Evolutionary conservation across 2,329 filamentous ascomycete species (phyloP).

Genomic region (Cercospora beticola): DNA sequence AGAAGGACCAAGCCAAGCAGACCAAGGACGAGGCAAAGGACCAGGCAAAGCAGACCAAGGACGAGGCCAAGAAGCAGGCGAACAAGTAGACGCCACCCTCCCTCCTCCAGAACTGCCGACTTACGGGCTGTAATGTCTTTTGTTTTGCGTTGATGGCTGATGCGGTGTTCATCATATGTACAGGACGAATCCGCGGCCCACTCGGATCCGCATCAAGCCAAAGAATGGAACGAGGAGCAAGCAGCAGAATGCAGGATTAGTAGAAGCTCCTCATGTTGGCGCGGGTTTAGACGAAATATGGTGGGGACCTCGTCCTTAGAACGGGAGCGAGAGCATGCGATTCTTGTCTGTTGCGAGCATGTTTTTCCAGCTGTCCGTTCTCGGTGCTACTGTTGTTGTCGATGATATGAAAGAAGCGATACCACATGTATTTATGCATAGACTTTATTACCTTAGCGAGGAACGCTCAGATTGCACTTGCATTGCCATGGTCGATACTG

Average conservation of each 20-base stretch:
- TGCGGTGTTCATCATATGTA: neutral
- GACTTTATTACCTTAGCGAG: neutral
- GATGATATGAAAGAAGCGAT: neutral
- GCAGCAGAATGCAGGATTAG: neutral
- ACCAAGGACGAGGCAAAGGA: conserved; percentile 30
- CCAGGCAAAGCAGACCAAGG: conserved; percentile 32
- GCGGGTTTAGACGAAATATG: neutral
- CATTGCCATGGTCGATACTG: no score
- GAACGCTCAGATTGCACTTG: neutral
- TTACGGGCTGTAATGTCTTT: conserved; percentile 1
- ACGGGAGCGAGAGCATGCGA: neutral
- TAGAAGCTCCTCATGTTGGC: neutral
- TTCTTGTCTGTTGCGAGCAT: neutral
- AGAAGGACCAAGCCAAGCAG: conserved; percentile 30
- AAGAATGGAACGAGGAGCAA: neutral
- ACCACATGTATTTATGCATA: neutral
- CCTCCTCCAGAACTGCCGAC: neutral
- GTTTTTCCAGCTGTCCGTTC: neutral
- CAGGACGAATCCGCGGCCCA: neutral
- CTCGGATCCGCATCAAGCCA: neutral
- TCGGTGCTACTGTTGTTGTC: neutral
- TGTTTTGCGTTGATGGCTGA: conserved; percentile 7
- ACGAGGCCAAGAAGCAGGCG: conserved; percentile 32
- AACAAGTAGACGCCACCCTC: conserved; percentile 25
- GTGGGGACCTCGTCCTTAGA: neutral